Conservation (phyloP, 345 rosid species). For the Excoecaria agallocha region DNA sequence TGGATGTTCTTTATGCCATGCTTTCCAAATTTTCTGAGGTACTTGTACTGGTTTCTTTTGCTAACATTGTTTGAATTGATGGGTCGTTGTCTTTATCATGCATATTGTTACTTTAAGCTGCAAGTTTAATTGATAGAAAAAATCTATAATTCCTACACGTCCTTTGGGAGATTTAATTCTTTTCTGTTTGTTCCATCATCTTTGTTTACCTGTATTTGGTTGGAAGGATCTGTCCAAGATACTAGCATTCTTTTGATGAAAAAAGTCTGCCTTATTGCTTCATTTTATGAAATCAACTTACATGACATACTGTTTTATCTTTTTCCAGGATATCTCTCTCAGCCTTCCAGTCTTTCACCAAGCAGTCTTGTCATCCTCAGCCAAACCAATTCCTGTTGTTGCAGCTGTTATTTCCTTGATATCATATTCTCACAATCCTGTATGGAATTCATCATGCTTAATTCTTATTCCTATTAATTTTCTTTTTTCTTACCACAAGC, state of each 20-base stretch:
- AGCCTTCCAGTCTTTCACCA: conserved; percentile 65
- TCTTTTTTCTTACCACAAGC: neutral
- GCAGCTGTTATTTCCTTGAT: conserved; percentile 73
- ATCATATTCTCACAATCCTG: conserved; percentile 62
- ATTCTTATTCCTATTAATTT: neutral
- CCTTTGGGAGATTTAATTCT: neutral
- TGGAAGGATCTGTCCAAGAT: neutral
- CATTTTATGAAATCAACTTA: neutral
- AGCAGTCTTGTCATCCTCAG: conserved; percentile 67
- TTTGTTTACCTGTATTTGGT: neutral
- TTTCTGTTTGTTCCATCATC: conserved; percentile 1
- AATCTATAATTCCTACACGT: neutral
- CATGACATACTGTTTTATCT: neutral
- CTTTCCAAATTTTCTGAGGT: conserved; percentile 71
- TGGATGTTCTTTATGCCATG: conserved; percentile 55
- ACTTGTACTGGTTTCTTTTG: conserved; percentile 7
- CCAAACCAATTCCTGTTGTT: conserved; percentile 69
- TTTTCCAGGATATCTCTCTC: conserved; percentile 56
- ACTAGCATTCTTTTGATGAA: neutral
- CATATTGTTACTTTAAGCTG: neutral
- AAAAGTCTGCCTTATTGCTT: neutral
- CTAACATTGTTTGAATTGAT: neutral
- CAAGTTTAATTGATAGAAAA: neutral
- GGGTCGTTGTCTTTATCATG: neutral
- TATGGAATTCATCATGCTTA: conserved; percentile 35